phyloP scores from a whole-genome alignment of 106 monocot species.

The Allium cepa region DNA sequence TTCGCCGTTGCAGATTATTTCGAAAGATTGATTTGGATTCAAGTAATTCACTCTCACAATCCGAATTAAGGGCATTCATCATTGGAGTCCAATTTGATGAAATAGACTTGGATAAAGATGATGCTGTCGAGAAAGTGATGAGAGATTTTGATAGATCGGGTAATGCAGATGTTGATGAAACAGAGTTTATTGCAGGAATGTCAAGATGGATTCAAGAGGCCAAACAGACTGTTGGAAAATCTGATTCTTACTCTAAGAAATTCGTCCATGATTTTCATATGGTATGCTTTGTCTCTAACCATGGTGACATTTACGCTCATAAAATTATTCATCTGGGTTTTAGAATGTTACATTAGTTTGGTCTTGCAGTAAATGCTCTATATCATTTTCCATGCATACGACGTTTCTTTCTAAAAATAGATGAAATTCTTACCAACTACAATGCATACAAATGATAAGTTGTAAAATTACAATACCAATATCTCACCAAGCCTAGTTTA shows the following conservation, averaged over 20 bases:
- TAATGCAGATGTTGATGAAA: constrained; percentile 37
- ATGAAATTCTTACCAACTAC: too few species aligned
- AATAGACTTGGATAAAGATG: constrained; percentile 47
- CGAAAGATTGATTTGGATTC: constrained; percentile 47
- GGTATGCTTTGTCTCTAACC: constrained; percentile 26
- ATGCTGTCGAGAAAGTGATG: constrained; percentile 63
- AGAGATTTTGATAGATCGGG: constrained; percentile 71
- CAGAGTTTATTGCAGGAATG: constrained; percentile 56
- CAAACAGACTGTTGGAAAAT: constrained; percentile 23
- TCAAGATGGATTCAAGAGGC: constrained; percentile 71
- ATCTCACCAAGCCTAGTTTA: too few species aligned
- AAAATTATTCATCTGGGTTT: too few species aligned
- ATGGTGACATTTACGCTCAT: too few species aligned
- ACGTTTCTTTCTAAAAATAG: too few species aligned
- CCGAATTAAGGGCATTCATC: constrained; percentile 66
- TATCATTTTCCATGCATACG: too few species aligned
- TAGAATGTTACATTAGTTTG: too few species aligned
- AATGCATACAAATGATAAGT: too few species aligned
- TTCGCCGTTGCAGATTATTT: constrained; percentile 25
- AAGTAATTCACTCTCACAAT: constrained; percentile 27
- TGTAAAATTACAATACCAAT: too few species aligned
- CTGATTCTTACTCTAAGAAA: constrained; percentile 44
- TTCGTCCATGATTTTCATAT: constrained; percentile 61
- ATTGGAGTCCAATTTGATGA: constrained; percentile 66
- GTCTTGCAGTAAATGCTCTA: too few species aligned